Evolutionary conservation across 208 protist species (phyloP).

Genomic region (Leishmania gerbilli): DNA sequence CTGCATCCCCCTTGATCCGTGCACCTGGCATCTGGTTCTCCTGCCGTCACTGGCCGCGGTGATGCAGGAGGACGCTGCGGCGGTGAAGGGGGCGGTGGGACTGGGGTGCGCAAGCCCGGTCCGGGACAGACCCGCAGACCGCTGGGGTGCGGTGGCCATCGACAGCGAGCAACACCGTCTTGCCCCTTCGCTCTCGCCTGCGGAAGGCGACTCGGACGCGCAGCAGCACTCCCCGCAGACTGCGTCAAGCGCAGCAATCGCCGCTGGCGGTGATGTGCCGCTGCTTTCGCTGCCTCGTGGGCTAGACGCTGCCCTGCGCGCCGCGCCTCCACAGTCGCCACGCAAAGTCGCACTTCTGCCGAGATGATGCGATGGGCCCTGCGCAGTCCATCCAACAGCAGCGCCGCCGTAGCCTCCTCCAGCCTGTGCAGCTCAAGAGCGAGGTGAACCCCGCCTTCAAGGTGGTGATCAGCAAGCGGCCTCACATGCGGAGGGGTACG

Average conservation of each 20-base stretch:
- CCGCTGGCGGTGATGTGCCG: conserved; percentile 9
- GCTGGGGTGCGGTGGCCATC: neutral
- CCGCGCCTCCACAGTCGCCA: conserved; percentile 21
- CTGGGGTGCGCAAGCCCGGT: neutral
- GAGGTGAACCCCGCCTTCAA: conserved; percentile 11
- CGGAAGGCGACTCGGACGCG: neutral
- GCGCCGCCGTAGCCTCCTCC: conserved; percentile 19
- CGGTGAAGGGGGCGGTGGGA: neutral
- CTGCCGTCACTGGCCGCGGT: neutral
- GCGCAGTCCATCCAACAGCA: conserved; percentile 33
- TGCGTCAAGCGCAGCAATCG: neutral
- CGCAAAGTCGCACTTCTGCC: conserved; percentile 17
- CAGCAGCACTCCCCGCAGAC: neutral
- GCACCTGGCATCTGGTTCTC: neutral
- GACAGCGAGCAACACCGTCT: neutral
- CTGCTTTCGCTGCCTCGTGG: conserved; percentile 11
- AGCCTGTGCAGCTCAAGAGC: conserved; percentile 36
- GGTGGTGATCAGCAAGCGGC: neutral
- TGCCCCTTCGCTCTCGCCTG: neutral
- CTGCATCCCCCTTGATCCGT: neutral
- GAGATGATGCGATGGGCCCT: conserved; percentile 15
- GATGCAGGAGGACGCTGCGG: conserved; percentile 4
- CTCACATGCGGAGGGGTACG: neutral
- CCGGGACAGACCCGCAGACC: neutral
- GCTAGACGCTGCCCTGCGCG: conserved; percentile 14